Evolutionary conservation across 805 yeast species (phyloP), one percentile per base, ranked within the genome.

Genomic region (Barnettozyma pratensis): DNA sequence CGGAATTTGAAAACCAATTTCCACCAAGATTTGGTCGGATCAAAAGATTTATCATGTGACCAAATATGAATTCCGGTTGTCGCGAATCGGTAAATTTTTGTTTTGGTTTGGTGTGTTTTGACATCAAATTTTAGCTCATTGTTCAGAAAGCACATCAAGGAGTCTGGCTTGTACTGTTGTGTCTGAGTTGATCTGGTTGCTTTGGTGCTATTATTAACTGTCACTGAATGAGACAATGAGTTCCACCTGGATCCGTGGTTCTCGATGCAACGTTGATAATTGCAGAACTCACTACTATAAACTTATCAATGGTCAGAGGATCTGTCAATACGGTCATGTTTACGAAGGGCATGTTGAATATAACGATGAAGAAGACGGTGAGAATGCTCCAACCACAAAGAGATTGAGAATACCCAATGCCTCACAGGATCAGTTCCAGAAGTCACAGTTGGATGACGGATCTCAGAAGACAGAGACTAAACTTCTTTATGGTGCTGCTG

Each of bases 321-420:
- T 91, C 9, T 92, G 99, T 63, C 92, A 87, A 58, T 85, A 78
- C 60, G 98, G 98, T 5, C 99, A 92, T 67, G 90, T 91, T 25
- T 78, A 80, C 65, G 92, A 83, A 54, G 90, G 91, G 35, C 85
- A 83, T 53, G 61, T 85, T 29, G 96, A 88, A 62, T 73, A 81
- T 53, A 87, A 86, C 53, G 92, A 88, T 58, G 96, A 88, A 42
- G 90, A 84, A n/a, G 92, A 83, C 51, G 85, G 34, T 31, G 34
- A 8, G 34, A 11, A 28, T 7, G 35, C 14, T 26, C 10, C 41
- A 26, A 34, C 28, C 10, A 42, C 48, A 2, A 46, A 41, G 30
- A 41, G 44, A 10, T 37, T 46, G 34, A 42, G 27, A 35, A 32
- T 46, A 25, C 46, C 49, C 29, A 79, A 34, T 35, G 45, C 45